Base-by-base conservation (phyloP, 257 asterid species). In the Gynochthodes officinalis region DNA sequence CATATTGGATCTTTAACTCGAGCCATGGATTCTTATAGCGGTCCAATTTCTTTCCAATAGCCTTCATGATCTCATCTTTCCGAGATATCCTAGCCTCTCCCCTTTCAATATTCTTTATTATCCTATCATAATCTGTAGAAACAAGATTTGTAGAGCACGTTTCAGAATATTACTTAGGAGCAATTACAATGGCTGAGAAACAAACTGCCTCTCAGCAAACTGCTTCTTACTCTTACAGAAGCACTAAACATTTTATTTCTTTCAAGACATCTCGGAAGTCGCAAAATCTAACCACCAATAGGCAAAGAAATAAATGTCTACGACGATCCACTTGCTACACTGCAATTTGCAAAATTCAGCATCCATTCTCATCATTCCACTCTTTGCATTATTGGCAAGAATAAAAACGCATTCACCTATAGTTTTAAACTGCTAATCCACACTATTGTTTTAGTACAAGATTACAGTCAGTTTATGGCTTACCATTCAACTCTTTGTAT, bases 11-110 rank as follows among this genome's bases (percentile, higher is more conserved):
- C 88, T 92, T 92, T 70, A 95, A 70, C 78, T 95, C 99, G 75
- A 90, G 80, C 98, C 99, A 95, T 52, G 99, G 99, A 82, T 95
- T 95, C 87, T 90, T 92, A 62, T 92, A 95, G 71, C 98, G 97
- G 58, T 95, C 98, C 90, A 95, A 44, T 76, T 95, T 92, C 86
- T 95, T 95, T 72, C 96, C 97, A 16, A 95, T 89, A 39, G 98
- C 98, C 82, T 90, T 92, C 99, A 92, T 90, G 82, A 95, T 95
- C 89, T 95, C 99, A 78, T 95, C 98, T 84, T 87, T 92, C 71
- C 99, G 82, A 1, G 97, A 89, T 76, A 95, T 95, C 82, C 99
- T 89, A 46, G 96, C 97, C 82, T 95, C 99, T 70, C 99, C 99
- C 80, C 98, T 89, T 79, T 95, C 99, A 73, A 95, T 95, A 77